Percentiles rank a stretch among this genome's conserved stretches.
These are phyloP conservation scores for Sordariomycetes sp. DNA, from an alignment of 2,329 filamentous ascomycete species.

Conservation along the genomic window DNA sequence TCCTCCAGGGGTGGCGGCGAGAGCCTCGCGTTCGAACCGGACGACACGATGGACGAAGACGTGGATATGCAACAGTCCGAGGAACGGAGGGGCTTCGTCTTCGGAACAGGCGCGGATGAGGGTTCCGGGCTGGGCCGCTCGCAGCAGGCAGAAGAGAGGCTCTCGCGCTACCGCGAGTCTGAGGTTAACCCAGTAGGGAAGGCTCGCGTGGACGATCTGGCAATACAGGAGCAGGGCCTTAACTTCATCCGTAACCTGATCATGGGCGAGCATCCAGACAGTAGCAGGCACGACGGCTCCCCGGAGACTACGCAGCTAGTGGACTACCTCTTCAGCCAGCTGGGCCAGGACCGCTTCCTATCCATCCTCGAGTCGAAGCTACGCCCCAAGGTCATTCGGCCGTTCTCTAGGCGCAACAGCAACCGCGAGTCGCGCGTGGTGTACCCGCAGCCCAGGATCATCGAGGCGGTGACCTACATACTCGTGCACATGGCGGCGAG, in stretches of 20 bases:
- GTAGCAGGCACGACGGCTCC: conserved; percentile 24
- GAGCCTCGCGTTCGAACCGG: conserved; percentile 7
- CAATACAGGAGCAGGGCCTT: conserved; percentile 83
- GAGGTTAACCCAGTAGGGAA: conserved; percentile 59
- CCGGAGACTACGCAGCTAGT: conserved; percentile 61
- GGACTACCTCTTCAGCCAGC: conserved; percentile 65
- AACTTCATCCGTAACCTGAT: conserved; percentile 87
- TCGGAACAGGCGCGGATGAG: conserved; percentile 6
- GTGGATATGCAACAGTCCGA: conserved; percentile 43
- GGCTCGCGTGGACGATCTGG: conserved; percentile 66
- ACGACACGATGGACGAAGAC: conserved; percentile 42
- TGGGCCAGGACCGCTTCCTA: conserved; percentile 71
- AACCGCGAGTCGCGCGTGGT: conserved; percentile 36
- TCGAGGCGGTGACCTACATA: conserved; percentile 69
- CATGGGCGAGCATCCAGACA: conserved; percentile 1
- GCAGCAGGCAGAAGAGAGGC: conserved; percentile 36
- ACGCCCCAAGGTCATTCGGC: conserved; percentile 45
- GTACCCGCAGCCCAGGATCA: conserved; percentile 55
- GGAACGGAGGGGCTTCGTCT: conserved; percentile 19
- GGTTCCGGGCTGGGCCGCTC: conserved; percentile 21
- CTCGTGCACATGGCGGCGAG: conserved; percentile 84
- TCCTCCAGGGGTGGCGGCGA: conserved; percentile 17
- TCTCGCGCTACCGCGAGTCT: conserved; percentile 46
- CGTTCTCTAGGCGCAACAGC: conserved; percentile 32
- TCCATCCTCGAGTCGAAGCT: conserved; percentile 73